Evolutionary conservation across 2,329 filamentous ascomycete species (phyloP), one percentile per base, ranked within the genome.

Genomic region (Pestalotiopsis sp.): DNA sequence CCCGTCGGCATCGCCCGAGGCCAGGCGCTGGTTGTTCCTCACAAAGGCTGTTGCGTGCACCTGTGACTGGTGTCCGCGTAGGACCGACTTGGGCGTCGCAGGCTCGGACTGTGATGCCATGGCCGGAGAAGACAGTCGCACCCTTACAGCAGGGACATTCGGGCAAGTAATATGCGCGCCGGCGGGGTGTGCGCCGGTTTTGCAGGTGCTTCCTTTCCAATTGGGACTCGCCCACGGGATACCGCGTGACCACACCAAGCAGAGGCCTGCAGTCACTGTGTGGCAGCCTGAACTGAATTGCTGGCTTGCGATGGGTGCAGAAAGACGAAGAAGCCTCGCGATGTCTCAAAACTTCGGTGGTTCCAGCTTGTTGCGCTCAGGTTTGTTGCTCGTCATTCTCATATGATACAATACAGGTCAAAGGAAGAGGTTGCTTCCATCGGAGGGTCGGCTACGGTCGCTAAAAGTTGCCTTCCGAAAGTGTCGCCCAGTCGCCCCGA

Each of bases 1-100:
- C 69, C 96, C 96, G 57, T 97, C 93, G 9, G 94, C 93, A 80
- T 99, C 96, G 45, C 93, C 95, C 0, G 94, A 96, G 13, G 93
- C 83, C 5, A 99, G 89, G 41, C 93, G 91, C 68, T 88, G 86
- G 78, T 98, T 97, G 55, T 83, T 79, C 66, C 88, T 86, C 72
- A 93, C 84, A 77, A 98, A 95, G 65, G 87, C 83, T 3, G 95
- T 86, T 23, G 90, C 88, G 77, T 98, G 94, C 62, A 98, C 90
- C 72, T 94, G 90, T 0, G 92, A 87, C 67, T 88, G 87, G 82
- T 98, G 96, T 65, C 96, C 96, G 71, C 96, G 92, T 49, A 99
- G 87, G 69, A 98, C 90, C 77, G 85, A 81, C 74, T 83, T 87
- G 41, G 87, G 87, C 60, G 83, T 81, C n/a, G 80, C 78, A 41